Evolutionary conservation across 2,329 filamentous ascomycete species (phyloP).

Genomic region (Ascomycota sp.): DNA sequence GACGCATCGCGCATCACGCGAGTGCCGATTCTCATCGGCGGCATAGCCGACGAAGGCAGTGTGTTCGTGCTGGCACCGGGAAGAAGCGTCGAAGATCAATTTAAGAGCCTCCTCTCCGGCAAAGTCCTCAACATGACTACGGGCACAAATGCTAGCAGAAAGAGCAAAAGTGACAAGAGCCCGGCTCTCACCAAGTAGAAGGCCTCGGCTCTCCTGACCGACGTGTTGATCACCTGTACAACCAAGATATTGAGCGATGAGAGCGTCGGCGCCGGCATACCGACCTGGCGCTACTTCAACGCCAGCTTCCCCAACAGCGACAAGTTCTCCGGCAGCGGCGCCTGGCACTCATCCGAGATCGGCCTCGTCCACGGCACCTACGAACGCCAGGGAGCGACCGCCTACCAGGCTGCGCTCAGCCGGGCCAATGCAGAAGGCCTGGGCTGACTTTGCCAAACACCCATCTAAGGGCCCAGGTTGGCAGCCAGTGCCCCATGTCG

Average conservation of each 20-base stretch:
- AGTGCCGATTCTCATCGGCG: constrained; percentile 7
- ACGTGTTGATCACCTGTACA: constrained; percentile 7
- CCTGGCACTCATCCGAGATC: constrained; percentile 25
- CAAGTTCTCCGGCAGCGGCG: constrained; percentile 13
- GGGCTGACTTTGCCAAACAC: constrained; percentile 10
- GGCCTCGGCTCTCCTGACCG: constrained; percentile 5
- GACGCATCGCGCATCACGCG: constrained; percentile 3
- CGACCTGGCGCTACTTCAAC: constrained; percentile 24
- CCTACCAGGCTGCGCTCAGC: constrained; percentile 5
- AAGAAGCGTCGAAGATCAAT: no score
- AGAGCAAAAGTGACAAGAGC: constrained; percentile 3
- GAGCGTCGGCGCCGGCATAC: constrained; percentile 12
- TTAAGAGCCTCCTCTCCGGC: no score
- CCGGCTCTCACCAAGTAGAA: constrained; percentile 5
- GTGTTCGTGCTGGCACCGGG: no score
- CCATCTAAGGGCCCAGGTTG: constrained; percentile 8
- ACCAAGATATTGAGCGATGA: constrained; percentile 9
- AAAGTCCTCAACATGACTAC: no score
- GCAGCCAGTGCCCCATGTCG: constrained; percentile 5
- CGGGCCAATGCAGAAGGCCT: constrained; percentile 9
- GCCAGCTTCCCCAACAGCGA: constrained; percentile 26
- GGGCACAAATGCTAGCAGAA: no score
- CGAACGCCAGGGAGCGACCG: constrained; percentile 3
- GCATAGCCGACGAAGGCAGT: constrained; percentile 7
- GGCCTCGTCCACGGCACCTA: constrained; percentile 21